Conservation (phyloP, 257 asterid species). For the Ligustrum vulgare region DNA sequence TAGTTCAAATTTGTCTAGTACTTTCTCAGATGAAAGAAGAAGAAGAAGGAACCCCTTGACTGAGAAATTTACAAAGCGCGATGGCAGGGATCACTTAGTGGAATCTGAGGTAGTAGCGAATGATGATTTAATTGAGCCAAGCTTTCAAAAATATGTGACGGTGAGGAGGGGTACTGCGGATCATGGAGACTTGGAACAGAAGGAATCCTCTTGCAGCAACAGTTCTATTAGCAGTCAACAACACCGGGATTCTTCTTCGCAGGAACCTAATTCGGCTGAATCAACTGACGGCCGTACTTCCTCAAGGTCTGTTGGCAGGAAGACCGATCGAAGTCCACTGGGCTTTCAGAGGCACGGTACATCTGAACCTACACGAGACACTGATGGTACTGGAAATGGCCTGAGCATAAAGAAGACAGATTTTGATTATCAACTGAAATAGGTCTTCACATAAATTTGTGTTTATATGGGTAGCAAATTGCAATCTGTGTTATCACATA, state of each 20-base stretch:
- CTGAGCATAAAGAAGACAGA: conserved; percentile 42
- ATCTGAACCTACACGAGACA: conserved; percentile 29
- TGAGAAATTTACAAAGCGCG: conserved; percentile 32
- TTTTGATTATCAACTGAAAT: conserved; percentile 45
- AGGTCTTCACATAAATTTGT: conserved; percentile 20
- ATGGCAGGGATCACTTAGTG: conserved; percentile 42
- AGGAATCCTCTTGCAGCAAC: conserved; percentile 89
- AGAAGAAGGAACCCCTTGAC: conserved; percentile 35
- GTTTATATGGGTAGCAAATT: conserved; percentile 37
- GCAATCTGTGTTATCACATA: conserved; percentile 25
- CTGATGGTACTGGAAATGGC: conserved; percentile 37
- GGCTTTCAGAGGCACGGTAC: conserved; percentile 41
- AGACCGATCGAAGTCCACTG: conserved; percentile 37
- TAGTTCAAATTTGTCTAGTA: conserved; percentile 40
- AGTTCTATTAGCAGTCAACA: conserved; percentile 58
- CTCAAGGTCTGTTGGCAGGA: conserved; percentile 43
- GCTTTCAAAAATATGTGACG: conserved; percentile 83
- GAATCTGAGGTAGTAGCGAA: conserved; percentile 63
- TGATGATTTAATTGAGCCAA: conserved; percentile 78
- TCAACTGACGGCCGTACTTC: conserved; percentile 62
- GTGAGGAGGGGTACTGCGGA: conserved; percentile 56
- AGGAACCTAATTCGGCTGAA: conserved; percentile 80
- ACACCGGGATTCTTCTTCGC: conserved; percentile 61
- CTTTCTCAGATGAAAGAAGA: conserved; percentile 37
- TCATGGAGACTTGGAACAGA: conserved; percentile 50